phyloP scores from a whole-genome alignment of 225 moss, liverwort and hornwort genomes.

The Sphagnum contortum region DNA sequence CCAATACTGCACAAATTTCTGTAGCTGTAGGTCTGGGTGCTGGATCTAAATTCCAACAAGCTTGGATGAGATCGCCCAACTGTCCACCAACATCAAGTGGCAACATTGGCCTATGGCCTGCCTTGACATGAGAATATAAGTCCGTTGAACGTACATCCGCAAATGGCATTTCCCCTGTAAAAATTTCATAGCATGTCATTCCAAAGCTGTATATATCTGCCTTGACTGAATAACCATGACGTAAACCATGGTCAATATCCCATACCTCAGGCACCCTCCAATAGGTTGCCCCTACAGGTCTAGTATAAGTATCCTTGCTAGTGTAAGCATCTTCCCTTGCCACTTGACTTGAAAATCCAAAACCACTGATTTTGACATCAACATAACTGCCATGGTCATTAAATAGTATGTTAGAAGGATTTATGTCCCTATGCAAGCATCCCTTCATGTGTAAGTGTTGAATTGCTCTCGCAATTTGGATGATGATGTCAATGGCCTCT shows the following conservation, averaged over 20 bases:
- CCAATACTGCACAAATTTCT: constrained; percentile 1
- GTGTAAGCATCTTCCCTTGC: constrained; percentile 8
- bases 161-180: constrained; percentile 21
- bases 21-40: neutral
- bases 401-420: constrained; percentile 25
- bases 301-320: neutral
- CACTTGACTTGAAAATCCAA: constrained; percentile 10
- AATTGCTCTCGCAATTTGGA: constrained; percentile 24
- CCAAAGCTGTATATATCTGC: constrained; percentile 28
- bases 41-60: constrained; percentile 1
- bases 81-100: neutral
- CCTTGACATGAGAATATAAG: constrained; percentile 18
- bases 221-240: too few species aligned
- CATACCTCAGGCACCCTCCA: constrained; percentile 24
- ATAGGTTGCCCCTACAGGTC: too few species aligned
- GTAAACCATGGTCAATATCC: too few species aligned
- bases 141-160: too few species aligned
- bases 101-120: constrained; percentile 4
- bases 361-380: constrained; percentile 18
- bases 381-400: constrained; percentile 5
- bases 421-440: constrained; percentile 15
- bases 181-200: constrained; percentile 18
- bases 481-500: constrained; percentile 18
- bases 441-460: constrained; percentile 10
- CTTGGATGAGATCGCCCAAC: neutral